Evolutionary conservation across 2,329 filamentous ascomycete species (phyloP), one percentile per base, ranked within the genome.

Genomic region (Neospermospora avenae): DNA sequence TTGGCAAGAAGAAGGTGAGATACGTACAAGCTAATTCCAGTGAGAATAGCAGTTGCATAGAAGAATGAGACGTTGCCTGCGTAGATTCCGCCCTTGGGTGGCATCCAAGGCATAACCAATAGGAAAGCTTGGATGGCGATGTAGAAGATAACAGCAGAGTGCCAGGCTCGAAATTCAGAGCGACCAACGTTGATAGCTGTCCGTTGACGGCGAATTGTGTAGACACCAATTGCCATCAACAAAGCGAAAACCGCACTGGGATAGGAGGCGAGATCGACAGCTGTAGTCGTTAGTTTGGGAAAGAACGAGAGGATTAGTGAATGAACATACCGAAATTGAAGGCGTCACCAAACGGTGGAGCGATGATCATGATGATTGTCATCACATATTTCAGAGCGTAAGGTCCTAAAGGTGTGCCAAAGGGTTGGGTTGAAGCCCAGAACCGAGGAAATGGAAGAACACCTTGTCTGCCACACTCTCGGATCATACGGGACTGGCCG

Each of bases 21-120:
- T 10, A 81, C 82, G 77, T 76, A 86, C 82, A 89, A 80, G 22
- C 72, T 85, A 59, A 90, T 80, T 0, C 87, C 86, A 0, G 84
- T 81, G 0, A 85, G 81, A 20, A 82, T 80, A 66, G 90, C 90
- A 0, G 86, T 90, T 1, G 80, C 87, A 64, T 90, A 91, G 83
- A 84, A 91, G 72, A 91, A 91, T 56, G 82, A 87, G 1, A 90
- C 87, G 58, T 87, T 83, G 0, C 86, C 87, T 0, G 81, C 83
- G 35, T 81, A 80, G 0, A 76, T 75, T 0, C 87, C 87, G 0
- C 76, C 80, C 0, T 77, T 76, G 0, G 88, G 88, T 1, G 87
- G 88, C 65, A 85, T 87, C 88, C 87, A 91, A 0, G 88, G 87
- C 79, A 89, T 88, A 16, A 85, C 78, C 2, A 91, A 74, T 46